These are phyloP conservation scores for Penicillium malachiteum DNA, from an alignment of 495 filamentous ascomycete species.

Conservation along the genomic window DNA sequence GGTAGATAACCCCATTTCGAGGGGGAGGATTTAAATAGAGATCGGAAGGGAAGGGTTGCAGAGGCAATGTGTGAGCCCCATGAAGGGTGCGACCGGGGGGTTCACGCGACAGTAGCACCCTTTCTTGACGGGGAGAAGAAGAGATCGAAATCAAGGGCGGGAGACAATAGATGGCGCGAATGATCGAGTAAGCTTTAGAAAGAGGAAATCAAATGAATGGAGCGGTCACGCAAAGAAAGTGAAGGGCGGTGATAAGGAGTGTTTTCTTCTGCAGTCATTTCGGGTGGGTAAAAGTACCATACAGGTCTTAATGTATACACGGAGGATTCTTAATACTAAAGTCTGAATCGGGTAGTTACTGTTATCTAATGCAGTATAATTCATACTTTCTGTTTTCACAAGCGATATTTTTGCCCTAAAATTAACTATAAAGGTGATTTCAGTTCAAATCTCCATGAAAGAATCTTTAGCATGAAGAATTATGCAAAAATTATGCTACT, in stretches of 20 bases:
- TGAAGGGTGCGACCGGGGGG: constrained; percentile 21
- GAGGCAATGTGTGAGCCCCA: constrained; percentile 17
- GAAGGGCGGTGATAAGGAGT: constrained; percentile 10
- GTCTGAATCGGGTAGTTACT: too few relatives aligned
- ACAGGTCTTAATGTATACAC: too few relatives aligned
- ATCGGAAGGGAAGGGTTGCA: constrained; percentile 11
- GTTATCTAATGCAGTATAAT: too few relatives aligned
- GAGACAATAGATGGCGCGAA: neutral
- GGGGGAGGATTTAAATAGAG: constrained; percentile 3
- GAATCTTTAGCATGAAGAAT: too few relatives aligned
- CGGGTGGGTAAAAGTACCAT: too few relatives aligned
- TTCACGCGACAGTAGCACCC: constrained; percentile 21
- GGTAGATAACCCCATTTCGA: constrained; percentile 34
- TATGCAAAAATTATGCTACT: too few relatives aligned
- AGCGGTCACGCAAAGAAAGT: neutral
- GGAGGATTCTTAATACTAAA: too few relatives aligned
- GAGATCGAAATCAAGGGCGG: neutral
- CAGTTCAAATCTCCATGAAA: too few relatives aligned
- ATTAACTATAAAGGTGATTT: too few relatives aligned
- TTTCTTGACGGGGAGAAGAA: constrained; percentile 2
- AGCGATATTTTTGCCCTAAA: too few relatives aligned
- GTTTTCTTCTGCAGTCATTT: too few relatives aligned
- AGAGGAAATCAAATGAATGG: constrained; percentile 1
- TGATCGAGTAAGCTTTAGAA: neutral
- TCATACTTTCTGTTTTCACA: too few relatives aligned